Evolutionary conservation across 2,329 filamentous ascomycete species (phyloP), one percentile per base, ranked within the genome.

Genomic region (Plectosphaerella cucumerina): DNA sequence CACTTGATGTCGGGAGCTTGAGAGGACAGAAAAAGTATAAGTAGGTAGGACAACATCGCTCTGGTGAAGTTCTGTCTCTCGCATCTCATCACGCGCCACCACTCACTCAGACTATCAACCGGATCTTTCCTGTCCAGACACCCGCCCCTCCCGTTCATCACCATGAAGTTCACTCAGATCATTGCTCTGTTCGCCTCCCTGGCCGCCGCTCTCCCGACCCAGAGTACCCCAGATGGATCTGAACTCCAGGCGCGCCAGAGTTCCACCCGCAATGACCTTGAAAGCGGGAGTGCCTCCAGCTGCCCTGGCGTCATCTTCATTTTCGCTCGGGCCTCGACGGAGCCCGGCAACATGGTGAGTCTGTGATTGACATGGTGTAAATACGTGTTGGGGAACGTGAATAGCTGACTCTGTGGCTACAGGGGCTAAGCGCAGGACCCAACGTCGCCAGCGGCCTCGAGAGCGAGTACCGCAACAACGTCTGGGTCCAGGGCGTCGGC

Each of bases 401-500:
- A 3, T 10, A 3, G 2, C 11, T 58, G 3, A 35, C 17, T 3
- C 3, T n/a, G 17, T 17, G 21, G n/a, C n/a, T 33, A 15, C n/a
- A 66, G 65, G 64, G 64, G 12, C 37, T 43, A 20, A 60, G 55
- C 37, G 58, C 61, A 1, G 68, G 68, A 3, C 65, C 66, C 14
- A 49, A 37, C 3, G 52, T 68, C 11, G 66, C 60, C 6, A 52
- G 54, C 12, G 62, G 53, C 35, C 60, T 72, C 0, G 60, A 65
- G 42, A 47, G 47, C 20, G 50, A 52, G 23, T 66, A 64, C 31
- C 60, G 62, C 44, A 49, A 44, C 9, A 53, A 60, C 17, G 54
- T 72, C 51, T 71, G 69, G 68, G 66, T 74, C 20, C 74, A 77
- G 55, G 74, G 74, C 14, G 70, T 77, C 14, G 68, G 68, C 6